phyloP scores from a whole-genome alignment of 345 rosid species.

The Rhizophora apiculata region DNA sequence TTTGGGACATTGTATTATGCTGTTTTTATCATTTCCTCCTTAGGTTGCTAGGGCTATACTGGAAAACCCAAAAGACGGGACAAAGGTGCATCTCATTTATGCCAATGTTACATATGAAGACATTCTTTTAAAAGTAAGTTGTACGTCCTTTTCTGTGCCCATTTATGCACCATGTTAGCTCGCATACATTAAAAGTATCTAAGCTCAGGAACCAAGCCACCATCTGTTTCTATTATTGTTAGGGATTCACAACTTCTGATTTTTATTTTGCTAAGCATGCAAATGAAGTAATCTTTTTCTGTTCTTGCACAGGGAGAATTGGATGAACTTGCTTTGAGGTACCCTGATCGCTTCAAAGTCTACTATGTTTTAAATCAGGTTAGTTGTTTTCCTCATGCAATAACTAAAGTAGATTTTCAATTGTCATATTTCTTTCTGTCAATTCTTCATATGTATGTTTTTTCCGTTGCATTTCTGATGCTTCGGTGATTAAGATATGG shows the following conservation, averaged over 20 bases:
- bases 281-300: neutral
- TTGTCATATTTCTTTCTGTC: neutral
- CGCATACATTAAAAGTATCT: too few relatives aligned
- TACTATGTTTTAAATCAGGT: slow-evolving; percentile 96
- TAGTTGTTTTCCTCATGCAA: slow-evolving; percentile 12
- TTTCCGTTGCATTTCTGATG: too few relatives aligned
- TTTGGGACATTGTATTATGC: too few relatives aligned
- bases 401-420: neutral
- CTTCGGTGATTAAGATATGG: too few relatives aligned
- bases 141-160: too few relatives aligned
- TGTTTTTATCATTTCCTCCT: neutral
- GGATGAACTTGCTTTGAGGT: slow-evolving; percentile 60
- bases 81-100: slow-evolving; percentile 80
- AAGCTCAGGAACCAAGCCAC: too few relatives aligned
- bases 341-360: slow-evolving; percentile 64
- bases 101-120: slow-evolving; percentile 86
- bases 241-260: too few relatives aligned
- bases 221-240: too few relatives aligned
- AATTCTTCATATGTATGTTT: neutral
- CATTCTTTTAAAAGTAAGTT: slow-evolving; percentile 84
- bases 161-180: too few relatives aligned
- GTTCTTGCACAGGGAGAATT: slow-evolving; percentile 65
- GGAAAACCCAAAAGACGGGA: slow-evolving; percentile 81
- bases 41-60: slow-evolving; percentile 93
- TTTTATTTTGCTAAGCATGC: too few relatives aligned